Evolutionary conservation across 75 land plant genomes (phyloP), one percentile per base, ranked within the genome.

Genomic region (Cupressus sempervirens): DNA sequence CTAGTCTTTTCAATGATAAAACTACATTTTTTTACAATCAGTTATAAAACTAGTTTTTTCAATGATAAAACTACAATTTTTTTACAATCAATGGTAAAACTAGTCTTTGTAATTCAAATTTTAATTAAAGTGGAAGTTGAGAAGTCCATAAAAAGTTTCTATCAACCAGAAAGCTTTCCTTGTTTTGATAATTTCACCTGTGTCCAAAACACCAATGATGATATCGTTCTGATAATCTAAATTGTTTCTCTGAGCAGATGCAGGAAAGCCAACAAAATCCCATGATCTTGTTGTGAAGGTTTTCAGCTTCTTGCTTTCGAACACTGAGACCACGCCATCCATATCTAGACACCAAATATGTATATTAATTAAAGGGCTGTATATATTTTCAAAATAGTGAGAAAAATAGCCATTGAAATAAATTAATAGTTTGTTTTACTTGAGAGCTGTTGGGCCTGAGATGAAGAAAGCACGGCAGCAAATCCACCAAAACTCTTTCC

Each of bases 221-320:
- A 89, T 83, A 40, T 90, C 90, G 11, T 80, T 87, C 50, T 77
- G 56, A 86, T 86, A 36, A 77, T 43, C 12, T 88, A 87, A n/a
- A 81, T 70, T 1, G 30, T 48, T 62, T 40, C 54, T n/a, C 80
- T 29, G 30, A 8, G 52, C 38, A 34, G 40, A 89, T 88, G 84
- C 20, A 84, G 36, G 40, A 14, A 76, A 81, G 77, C 68, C 81
- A 12, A 82, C 32, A 20, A 35, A 95, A 88, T 87, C 92, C 94
- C 87, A 95, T 84, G 89, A 94, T 86, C 54, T 80, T 41, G 97
- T 95, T 18, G 97, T 95, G 65, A 91, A 88, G 46, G 90, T 89
- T 43, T 36, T 30, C 13, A 83, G 56, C 13, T 83, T 13, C 32
- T 54, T 81, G 76, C 91, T 93, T 10, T 90, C 91, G 75, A 84